Evolutionary conservation across 257 asterid genomes (phyloP), one percentile per base, ranked within the genome.

Genomic region (Misopates orontium): DNA sequence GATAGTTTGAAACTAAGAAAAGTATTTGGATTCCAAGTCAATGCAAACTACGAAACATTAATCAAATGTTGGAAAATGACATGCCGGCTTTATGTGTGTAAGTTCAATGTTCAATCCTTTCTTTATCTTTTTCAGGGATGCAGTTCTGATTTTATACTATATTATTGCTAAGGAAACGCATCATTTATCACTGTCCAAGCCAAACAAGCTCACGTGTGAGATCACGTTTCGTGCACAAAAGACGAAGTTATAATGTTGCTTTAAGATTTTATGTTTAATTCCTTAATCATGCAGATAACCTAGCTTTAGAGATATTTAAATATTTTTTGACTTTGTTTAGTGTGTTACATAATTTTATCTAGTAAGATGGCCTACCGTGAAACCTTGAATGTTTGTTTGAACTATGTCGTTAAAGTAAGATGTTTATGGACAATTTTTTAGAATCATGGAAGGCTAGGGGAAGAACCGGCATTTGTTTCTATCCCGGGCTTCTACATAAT

Each of bases 1-100:
- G 23, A 45, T 67, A 75, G 55, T 66, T 60, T 47, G 23, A 58
- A 32, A 58, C n/a, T 21, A 25, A 18, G 60, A 52, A 69, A 52
- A 28, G 28, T 45, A 21, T 31, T 50, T 53, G 25, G 49, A 28
- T 53, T 60, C 62, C 64, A 75, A 70, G 73, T 75, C 73, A 65
- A 75, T 17, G 67, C 16, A n/a, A 17, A 48, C 25, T 22, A 15
- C 22, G 56, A 36, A 56, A 41, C 47, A 64, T 24, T 40, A 7
- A 50, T 11, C 40, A 17, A 51, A 58, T 18, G 24, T 41, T 50
- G 58, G 45, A 25, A 17, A 50, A 44, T 41, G 63, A 42, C 49
- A 28, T 28, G 65, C 64, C 58, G 51, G 59, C 68, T 39, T 66
- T 40, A 32, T 20, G 69, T 61, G n/a, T 59, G 50, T 61, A 41